These are phyloP conservation scores for Teunomyces barrocoloradensis DNA, from an alignment of 805 yeast genomes.

Conservation along the genomic window DNA sequence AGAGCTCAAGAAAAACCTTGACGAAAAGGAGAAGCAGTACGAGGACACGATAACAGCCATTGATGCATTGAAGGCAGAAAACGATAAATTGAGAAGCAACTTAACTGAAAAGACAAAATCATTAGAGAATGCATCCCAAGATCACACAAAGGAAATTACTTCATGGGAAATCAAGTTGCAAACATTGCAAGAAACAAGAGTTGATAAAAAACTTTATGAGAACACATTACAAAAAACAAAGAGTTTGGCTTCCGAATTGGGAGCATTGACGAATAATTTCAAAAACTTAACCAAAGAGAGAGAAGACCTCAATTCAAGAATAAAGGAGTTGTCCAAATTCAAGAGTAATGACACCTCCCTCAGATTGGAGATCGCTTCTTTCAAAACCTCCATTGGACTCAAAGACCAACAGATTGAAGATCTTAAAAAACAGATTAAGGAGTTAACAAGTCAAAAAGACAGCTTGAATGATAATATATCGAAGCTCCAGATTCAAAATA, in stretches of 20 bases:
- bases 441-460: conserved; percentile 28
- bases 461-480: conserved; percentile 36
- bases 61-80: conserved; percentile 13
- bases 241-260: conserved; percentile 2
- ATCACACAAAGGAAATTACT: not conserved
- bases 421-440: conserved; percentile 33
- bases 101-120: not conserved
- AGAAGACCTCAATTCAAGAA: conserved; percentile 33
- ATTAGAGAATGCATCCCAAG: not conserved
- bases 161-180: not conserved
- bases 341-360: conserved; percentile 42
- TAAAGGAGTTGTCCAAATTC: conserved; percentile 25
- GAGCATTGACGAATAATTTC: conserved; percentile 18
- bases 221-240: not conserved
- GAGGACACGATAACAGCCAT: conserved; percentile 3
- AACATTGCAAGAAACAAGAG: not conserved
- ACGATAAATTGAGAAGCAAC: conserved; percentile 13
- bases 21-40: conserved; percentile 4
- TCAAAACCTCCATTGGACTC: conserved; percentile 42
- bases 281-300: conserved; percentile 31
- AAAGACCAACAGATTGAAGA: conserved; percentile 44
- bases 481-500: conserved; percentile 39
- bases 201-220: not conserved
- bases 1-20: conserved; percentile 2
- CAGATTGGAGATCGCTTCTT: conserved; percentile 48